Conservation (phyloP, 179 eudicot genomes). For the Corrigiola litoralis region DNA sequence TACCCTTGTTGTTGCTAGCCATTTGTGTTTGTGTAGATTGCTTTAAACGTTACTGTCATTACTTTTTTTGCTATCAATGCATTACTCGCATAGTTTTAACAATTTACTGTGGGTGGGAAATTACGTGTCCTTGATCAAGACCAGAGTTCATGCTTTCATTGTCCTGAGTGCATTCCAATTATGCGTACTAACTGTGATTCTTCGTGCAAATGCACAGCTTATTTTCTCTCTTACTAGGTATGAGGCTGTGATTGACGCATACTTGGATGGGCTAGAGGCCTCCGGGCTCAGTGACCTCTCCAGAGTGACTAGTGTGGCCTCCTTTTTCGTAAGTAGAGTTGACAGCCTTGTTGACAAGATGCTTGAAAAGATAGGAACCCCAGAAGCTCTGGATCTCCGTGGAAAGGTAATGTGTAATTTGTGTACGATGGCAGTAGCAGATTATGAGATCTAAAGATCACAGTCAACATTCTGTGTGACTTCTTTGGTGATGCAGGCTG, state of each 20-base stretch:
- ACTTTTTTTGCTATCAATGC: too few relatives aligned
- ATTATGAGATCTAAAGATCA: constrained; percentile 1
- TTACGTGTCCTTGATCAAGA: not conserved
- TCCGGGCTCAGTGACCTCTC: constrained; percentile 91
- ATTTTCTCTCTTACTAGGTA: constrained; percentile 90
- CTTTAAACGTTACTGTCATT: too few relatives aligned
- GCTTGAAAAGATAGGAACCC: constrained; percentile 92
- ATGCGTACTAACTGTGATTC: constrained; percentile 18
- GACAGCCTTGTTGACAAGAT: constrained; percentile 83
- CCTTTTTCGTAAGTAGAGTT: constrained; percentile 96
- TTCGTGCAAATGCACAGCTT: constrained; percentile 52
- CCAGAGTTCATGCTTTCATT: not conserved
- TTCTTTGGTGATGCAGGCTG: constrained; percentile 53
- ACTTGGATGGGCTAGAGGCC: constrained; percentile 94
- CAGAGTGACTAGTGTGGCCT: constrained; percentile 92
- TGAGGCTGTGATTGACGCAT: constrained; percentile 96
- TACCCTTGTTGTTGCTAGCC: too few relatives aligned
- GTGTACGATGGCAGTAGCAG: not conserved
- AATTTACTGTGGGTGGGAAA: too few relatives aligned
- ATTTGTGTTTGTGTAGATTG: too few relatives aligned
- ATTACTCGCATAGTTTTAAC: too few relatives aligned
- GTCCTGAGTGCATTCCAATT: not conserved
- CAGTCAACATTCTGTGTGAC: not conserved
- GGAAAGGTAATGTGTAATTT: constrained; percentile 61
- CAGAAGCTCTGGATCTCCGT: constrained; percentile 89